phyloP scores from a whole-genome alignment of 1,284 basidiomycete genomes.

The Porogramme epimiltina region DNA sequence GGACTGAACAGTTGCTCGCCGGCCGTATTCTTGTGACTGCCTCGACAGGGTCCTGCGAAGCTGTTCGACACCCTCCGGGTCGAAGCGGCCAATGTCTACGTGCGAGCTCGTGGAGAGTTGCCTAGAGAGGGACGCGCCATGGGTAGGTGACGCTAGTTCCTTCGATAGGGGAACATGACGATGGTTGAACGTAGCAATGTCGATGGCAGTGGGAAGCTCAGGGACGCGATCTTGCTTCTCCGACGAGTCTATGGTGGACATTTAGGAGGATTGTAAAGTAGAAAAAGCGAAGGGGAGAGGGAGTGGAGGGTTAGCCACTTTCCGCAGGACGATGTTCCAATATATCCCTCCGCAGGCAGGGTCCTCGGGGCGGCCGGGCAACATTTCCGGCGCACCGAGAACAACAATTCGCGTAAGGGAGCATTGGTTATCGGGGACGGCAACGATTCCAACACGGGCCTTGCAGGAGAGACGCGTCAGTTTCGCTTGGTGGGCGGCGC shows the following conservation, averaged over 20 bases:
- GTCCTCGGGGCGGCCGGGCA: no score
- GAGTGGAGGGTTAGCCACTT: no score
- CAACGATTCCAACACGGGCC: no score
- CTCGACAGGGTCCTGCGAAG: constrained; percentile 29
- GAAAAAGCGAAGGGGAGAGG: not conserved
- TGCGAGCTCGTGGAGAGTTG: constrained; percentile 7
- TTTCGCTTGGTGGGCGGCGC: no score
- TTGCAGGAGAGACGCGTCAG: no score
- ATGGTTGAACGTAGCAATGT: constrained; percentile 12
- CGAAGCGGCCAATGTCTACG: constrained; percentile 30
- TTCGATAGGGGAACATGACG: not conserved
- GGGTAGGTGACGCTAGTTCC: not conserved
- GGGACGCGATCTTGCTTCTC: constrained; percentile 23
- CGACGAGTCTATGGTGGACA: constrained; percentile 10
- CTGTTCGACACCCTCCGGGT: constrained; percentile 34
- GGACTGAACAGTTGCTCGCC: constrained; percentile 1
- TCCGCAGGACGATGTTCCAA: no score
- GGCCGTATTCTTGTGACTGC: constrained; percentile 15
- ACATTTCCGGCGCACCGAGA: no score
- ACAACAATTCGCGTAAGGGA: no score
- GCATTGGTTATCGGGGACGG: no score
- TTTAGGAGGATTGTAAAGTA: not conserved
- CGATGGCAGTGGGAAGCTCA: constrained; percentile 23
- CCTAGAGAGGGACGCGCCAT: not conserved
- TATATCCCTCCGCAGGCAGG: no score